Base-by-base conservation (phyloP, 108 stramenopile genomes). In the Skeletonema costatum region DNA sequence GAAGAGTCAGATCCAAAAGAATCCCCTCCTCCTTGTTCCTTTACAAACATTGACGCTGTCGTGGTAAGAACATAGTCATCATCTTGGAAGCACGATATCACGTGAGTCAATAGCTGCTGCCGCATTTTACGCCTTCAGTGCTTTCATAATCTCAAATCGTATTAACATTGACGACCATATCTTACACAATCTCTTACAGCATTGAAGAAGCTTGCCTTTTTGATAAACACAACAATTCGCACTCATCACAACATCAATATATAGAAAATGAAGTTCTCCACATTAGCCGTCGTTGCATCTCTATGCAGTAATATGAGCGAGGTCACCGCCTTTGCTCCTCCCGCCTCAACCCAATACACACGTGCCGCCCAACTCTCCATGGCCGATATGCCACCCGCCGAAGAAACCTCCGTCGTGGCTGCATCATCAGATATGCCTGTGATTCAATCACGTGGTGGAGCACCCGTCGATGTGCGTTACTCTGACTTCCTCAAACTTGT, bases 401-500 rank as follows among this genome's bases (percentile, higher is more conserved):
- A 65, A 39, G 64, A 78, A 53, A 60, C 65, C 30, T 66, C 73
- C 17, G 50, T 63, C 61, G 71, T 68, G 14, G 74, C 68, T 2
- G 30, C 60, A 25, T 32, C 62, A 5, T 38, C 62, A 1, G 75
- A 81, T 21, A 67, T 84, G 62, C 86, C 86, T 48, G 83, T 84
- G 56, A 82, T 87, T 51, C 85, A 86, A 76, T 82, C 81, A 17
- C 83, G 86, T 19, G 80, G 83, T 32, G 86, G 86, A 17, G 86
- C 83, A 25, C 88, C 88, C 58, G 80, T 74, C 53, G 87, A 90
- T 78, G 83, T 94, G 12, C 82, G 93, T 38, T 94, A 94, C 56
- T 87, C 87, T 12, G 85, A 92, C 42, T 92, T 94, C 50, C 75
- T 94, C 21, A 82, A 80, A 46, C 76, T 90, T 12, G 90, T 94